Evolutionary conservation across 768 basidiomycete species (phyloP), one percentile per base, ranked within the genome.

Genomic region (Lactifluus hygrophoroides): DNA sequence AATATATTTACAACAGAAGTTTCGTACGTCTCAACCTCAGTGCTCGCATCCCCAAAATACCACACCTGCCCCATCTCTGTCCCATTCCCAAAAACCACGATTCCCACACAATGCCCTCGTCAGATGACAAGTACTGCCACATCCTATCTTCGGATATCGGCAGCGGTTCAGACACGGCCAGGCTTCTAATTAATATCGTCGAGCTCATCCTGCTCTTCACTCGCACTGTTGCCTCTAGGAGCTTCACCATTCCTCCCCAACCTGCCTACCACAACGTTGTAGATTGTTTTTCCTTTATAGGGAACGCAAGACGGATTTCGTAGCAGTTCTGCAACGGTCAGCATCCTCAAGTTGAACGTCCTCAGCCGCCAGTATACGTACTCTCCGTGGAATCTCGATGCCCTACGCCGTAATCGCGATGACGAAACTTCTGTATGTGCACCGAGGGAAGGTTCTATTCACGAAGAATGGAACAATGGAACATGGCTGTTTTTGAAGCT

Each of bases 121-220:
- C 67, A 32, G 72, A 71, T 45, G 79, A 77, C 7, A 79, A 80
- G 40, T 69, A 68, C 38, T 78, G 80, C 78, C 78, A 77, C 32
- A 62, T 79, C 51, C 57, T 70, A 0, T 60, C 67, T 11, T 63
- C 64, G 16, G 71, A 73, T 16, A 19, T 57, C 6, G 71, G 66
- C 32, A 13, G 14, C 10, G n/a, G 10, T 17, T 3, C 69, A 23
- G 62, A 69, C 6, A 58, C 62, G 2, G 63, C 56, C 28, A 60
- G 50, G 27, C 61, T 62, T 42, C 47, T 66, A n/a, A n/a, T n/a
- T n/a, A n/a, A n/a, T n/a, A 0, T 60, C 65, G 19, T 50, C 64
- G 51, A 70, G 66, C 28, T 69, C 64, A 56, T 80, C 81, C n/a
- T 75, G 78, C 0, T 79, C 80, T 0, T 83, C 81, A 0, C n/a